These are phyloP conservation scores for Podila clonocystis DNA, from an alignment of 192 early-diverging fungal genomes.

Conservation along the genomic window DNA sequence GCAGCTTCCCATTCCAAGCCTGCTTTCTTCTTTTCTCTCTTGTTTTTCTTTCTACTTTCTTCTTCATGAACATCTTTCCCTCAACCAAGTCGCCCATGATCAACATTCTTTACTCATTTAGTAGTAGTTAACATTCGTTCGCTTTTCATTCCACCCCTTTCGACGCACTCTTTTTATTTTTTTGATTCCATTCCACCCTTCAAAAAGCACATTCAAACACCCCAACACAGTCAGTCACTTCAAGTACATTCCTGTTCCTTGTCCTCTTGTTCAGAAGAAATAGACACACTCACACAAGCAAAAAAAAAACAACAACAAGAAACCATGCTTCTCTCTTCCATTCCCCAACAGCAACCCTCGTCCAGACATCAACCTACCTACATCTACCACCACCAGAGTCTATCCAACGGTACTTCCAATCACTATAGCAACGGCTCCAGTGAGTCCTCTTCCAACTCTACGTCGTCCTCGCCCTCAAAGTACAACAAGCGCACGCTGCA, in stretches of 20 bases:
- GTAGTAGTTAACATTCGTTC: too few relatives aligned
- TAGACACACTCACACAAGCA: background rate
- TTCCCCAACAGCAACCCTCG: slow-evolving; percentile 35
- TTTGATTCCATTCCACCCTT: slow-evolving; percentile 6
- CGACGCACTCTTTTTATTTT: slow-evolving; percentile 3
- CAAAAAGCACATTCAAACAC: background rate
- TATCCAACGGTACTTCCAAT: slow-evolving; percentile 46
- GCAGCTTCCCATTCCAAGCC: background rate
- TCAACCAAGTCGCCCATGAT: background rate
- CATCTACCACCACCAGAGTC: slow-evolving; percentile 35
- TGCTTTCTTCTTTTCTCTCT: background rate
- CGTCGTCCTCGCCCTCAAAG: slow-evolving; percentile 36
- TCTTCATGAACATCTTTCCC: slow-evolving; percentile 1
- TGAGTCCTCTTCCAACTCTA: slow-evolving; percentile 14
- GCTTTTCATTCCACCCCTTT: too few relatives aligned
- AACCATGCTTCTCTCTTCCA: slow-evolving; percentile 56
- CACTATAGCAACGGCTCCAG: slow-evolving; percentile 11
- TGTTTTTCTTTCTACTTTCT: slow-evolving; percentile 3
- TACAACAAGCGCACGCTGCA: slow-evolving; percentile 48
- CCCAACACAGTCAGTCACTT: background rate
- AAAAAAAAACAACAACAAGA: background rate
- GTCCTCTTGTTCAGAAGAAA: background rate
- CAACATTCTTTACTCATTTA: background rate
- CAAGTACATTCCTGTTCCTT: too few relatives aligned
- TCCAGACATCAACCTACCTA: slow-evolving; percentile 22